These are phyloP conservation scores for Epichloe uncinata DNA, from an alignment of 2,329 filamentous ascomycete genomes.

Conservation along the genomic window DNA sequence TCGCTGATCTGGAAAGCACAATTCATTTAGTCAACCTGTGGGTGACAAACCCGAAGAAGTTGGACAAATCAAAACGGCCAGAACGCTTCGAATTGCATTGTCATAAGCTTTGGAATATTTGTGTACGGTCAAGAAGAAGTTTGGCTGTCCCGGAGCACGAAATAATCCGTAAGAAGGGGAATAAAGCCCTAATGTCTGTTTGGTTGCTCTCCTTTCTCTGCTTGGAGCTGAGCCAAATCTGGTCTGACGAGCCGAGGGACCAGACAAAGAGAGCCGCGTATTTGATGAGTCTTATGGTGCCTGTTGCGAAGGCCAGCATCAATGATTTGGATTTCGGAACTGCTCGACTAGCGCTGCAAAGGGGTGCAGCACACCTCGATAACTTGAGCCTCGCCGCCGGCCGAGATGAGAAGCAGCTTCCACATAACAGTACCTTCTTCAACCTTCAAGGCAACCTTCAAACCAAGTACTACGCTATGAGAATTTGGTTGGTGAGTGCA, in stretches of 20 bases:
- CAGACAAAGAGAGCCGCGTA: constrained; percentile 32
- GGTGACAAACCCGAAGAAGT: neutral
- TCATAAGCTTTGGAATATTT: constrained; percentile 53
- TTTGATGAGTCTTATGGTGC: constrained; percentile 54
- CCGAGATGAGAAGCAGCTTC: constrained; percentile 1
- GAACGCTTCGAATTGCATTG: constrained; percentile 41
- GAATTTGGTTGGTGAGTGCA: constrained; percentile 48
- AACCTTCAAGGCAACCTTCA: constrained; percentile 33
- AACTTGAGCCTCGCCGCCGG: neutral
- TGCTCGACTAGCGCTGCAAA: constrained; percentile 49
- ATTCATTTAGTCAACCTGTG: constrained; percentile 12
- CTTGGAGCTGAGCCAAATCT: constrained; percentile 42
- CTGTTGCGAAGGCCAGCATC: constrained; percentile 40
- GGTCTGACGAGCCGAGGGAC: constrained; percentile 12
- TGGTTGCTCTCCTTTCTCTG: constrained; percentile 52
- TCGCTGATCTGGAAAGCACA: constrained; percentile 17
- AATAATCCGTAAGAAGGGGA: constrained; percentile 6
- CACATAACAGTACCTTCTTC: too few relatives aligned
- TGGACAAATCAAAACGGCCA: neutral
- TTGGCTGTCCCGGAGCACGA: constrained; percentile 9
- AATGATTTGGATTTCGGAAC: constrained; percentile 42
- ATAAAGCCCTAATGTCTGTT: constrained; percentile 23
- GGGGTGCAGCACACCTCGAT: constrained; percentile 30
- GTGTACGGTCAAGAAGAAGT: constrained; percentile 34
- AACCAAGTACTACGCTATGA: constrained; percentile 51